These are phyloP conservation scores for Sporisorium graminicola DNA, from an alignment of 1,284 basidiomycete species.

Conservation along the genomic window DNA sequence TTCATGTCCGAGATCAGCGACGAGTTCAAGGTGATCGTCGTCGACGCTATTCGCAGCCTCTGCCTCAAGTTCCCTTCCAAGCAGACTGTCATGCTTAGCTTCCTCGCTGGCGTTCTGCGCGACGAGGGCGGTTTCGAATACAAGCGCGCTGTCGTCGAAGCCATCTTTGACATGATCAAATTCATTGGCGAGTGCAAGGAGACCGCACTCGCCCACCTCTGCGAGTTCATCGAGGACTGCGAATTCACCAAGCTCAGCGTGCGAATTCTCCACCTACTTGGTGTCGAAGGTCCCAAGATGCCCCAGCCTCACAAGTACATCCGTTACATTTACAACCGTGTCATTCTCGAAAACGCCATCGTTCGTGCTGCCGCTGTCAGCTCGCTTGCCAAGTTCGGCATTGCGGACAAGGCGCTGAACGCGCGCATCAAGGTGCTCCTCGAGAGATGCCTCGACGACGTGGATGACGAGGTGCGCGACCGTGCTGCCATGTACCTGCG, in stretches of 20 bases:
- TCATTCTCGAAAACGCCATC: constrained; percentile 97
- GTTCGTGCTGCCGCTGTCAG: constrained; percentile 96
- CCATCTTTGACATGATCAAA: constrained; percentile 99
- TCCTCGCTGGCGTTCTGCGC: constrained; percentile 68
- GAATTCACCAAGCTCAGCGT: constrained; percentile 99
- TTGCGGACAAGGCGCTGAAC: constrained; percentile 82
- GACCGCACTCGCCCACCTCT: constrained; percentile 91
- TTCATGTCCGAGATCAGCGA: constrained; percentile 99
- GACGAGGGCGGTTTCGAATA: constrained; percentile 97
- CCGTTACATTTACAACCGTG: constrained; percentile 99
- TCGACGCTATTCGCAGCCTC: constrained; percentile 96
- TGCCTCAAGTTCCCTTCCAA: constrained; percentile 99
- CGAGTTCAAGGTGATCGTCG: constrained; percentile 99
- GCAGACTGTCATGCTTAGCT: constrained; percentile 79
- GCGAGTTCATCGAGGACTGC: constrained; percentile 99
- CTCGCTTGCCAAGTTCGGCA: constrained; percentile 95
- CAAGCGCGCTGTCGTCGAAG: constrained; percentile 98
- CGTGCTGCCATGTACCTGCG: constrained; percentile 90
- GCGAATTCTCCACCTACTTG: constrained; percentile 92
- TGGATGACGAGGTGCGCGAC: constrained; percentile 98
- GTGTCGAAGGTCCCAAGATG: constrained; percentile 94
- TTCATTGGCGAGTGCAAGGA: constrained; percentile 93
- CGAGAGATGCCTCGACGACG: constrained; percentile 91
- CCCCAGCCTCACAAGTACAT: constrained; percentile 98
- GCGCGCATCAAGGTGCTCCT: constrained; percentile 82